phyloP scores from a whole-genome alignment of 176 grass and related monocot species.

The maize (Zea mays) region DNA sequence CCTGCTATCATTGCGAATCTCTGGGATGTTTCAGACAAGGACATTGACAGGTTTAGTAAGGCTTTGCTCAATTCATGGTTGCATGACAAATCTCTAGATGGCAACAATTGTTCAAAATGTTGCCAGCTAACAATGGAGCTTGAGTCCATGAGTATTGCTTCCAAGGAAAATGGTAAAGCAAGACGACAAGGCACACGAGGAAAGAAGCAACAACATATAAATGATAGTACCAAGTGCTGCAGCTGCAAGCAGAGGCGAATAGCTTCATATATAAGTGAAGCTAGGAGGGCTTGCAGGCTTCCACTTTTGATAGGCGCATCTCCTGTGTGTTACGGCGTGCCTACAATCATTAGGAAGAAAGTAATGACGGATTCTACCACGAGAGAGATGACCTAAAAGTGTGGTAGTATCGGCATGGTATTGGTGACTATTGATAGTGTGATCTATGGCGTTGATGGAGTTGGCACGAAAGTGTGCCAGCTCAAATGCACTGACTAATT shows the following conservation, averaged over 20 bases:
- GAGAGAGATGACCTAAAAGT: not conserved
- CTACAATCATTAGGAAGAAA: slow-evolving; percentile 68
- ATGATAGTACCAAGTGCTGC: slow-evolving; percentile 33
- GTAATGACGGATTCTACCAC: not conserved
- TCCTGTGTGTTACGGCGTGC: slow-evolving; percentile 93
- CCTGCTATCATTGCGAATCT: slow-evolving; percentile 76
- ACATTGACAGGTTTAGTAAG: slow-evolving; percentile 79
- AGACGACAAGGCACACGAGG: slow-evolving; percentile 43
- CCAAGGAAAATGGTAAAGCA: slow-evolving; percentile 35
- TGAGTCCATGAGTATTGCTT: slow-evolving; percentile 46
- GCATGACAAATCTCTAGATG: slow-evolving; percentile 31
- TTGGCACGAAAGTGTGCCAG: not conserved
- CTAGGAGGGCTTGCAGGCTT: slow-evolving; percentile 68
- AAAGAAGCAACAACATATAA: slow-evolving; percentile 23
- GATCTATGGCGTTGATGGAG: not conserved
- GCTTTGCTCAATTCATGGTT: slow-evolving; percentile 79
- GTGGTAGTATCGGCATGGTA: not conserved
- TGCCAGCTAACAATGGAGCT: slow-evolving; percentile 39
- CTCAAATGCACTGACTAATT: not conserved
- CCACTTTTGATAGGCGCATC: slow-evolving; percentile 65
- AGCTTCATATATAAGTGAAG: slow-evolving; percentile 64
- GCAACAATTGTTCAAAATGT: slow-evolving; percentile 47
- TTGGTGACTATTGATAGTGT: not conserved
- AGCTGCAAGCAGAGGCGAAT: slow-evolving; percentile 52
- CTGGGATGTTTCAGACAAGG: slow-evolving; percentile 80